These are phyloP conservation scores for Diatrype stigma DNA, from an alignment of 2,329 filamentous ascomycete species.

Conservation along the genomic window DNA sequence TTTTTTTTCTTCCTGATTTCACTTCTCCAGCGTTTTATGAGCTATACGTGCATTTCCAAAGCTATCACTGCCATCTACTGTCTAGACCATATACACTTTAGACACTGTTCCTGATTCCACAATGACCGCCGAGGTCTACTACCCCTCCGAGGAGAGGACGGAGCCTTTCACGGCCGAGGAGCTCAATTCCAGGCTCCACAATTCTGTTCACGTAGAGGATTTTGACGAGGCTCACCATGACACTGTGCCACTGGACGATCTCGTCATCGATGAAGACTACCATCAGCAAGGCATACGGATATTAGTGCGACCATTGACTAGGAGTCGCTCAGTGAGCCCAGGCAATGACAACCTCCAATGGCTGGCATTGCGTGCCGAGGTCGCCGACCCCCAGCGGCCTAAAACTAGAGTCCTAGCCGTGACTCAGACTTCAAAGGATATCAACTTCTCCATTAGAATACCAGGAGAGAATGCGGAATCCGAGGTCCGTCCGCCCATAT, in stretches of 20 bases:
- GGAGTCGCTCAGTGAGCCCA: slow-evolving; percentile 51
- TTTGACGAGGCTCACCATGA: slow-evolving; percentile 34
- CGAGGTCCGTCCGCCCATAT: slow-evolving; percentile 45
- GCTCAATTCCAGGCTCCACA: slow-evolving; percentile 44
- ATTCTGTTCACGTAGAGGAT: slow-evolving; percentile 42
- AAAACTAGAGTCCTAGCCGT: slow-evolving; percentile 55
- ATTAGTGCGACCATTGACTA: slow-evolving; percentile 50
- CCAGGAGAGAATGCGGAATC: slow-evolving; percentile 42
- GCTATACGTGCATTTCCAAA: not conserved
- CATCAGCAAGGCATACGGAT: slow-evolving; percentile 55
- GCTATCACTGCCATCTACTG: not conserved
- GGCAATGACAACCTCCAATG: slow-evolving; percentile 54
- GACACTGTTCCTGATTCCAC: slow-evolving; percentile 14
- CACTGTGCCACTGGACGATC: slow-evolving; percentile 49
- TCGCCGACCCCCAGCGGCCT: slow-evolving; percentile 46
- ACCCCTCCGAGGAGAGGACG: slow-evolving; percentile 48
- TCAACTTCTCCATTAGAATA: slow-evolving; percentile 56
- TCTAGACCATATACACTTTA: not conserved
- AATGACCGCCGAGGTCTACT: slow-evolving; percentile 43
- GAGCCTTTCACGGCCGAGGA: slow-evolving; percentile 56
- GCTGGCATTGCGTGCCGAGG: slow-evolving; percentile 52
- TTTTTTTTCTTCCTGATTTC: not conserved
- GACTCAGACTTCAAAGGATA: slow-evolving; percentile 56
- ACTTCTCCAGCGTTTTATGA: not conserved
- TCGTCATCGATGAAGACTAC: slow-evolving; percentile 48